Evolutionary conservation across 805 yeast species (phyloP).

Genomic region (Komagataella kurtzmanii): DNA sequence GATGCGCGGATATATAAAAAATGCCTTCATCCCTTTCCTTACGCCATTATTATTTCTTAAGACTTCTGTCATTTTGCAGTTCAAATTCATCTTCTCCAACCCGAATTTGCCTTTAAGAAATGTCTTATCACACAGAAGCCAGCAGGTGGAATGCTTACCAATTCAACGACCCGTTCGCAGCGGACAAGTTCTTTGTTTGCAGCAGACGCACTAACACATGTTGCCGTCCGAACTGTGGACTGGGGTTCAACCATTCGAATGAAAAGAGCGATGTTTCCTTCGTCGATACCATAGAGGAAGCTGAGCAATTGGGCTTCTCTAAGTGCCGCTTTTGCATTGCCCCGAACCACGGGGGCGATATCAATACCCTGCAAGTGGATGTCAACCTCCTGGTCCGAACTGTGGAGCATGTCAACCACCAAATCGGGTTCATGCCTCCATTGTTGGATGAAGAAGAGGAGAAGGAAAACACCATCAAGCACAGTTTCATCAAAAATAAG

Average conservation of each 20-base stretch:
- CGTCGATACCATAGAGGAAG: constrained; percentile 25
- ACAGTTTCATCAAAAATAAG: constrained; percentile 3
- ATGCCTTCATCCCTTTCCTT: neutral
- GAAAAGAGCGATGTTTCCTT: constrained; percentile 32
- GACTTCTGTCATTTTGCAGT: neutral
- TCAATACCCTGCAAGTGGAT: constrained; percentile 28
- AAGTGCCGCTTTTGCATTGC: constrained; percentile 37
- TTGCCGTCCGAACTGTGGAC: constrained; percentile 62
- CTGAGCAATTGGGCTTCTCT: constrained; percentile 27
- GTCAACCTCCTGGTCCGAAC: constrained; percentile 31
- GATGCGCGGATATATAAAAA: neutral
- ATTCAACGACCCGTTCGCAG: constrained; percentile 53
- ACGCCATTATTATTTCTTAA: neutral
- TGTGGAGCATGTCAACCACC: constrained; percentile 38
- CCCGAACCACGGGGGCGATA: constrained; percentile 6
- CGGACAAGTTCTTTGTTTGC: constrained; percentile 41
- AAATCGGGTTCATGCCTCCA: constrained; percentile 46
- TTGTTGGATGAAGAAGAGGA: constrained; percentile 31
- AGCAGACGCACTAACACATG: constrained; percentile 26
- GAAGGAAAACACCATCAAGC: constrained; percentile 14
- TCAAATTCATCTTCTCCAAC: neutral
- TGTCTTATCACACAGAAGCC: constrained; percentile 28
- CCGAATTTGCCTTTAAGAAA: constrained; percentile 4
- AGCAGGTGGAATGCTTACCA: constrained; percentile 53
- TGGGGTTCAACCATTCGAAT: constrained; percentile 24